Evolutionary conservation across 2,329 filamentous ascomycete species (phyloP), one percentile per base, ranked within the genome.

Genomic region (Colletotrichum sp.): DNA sequence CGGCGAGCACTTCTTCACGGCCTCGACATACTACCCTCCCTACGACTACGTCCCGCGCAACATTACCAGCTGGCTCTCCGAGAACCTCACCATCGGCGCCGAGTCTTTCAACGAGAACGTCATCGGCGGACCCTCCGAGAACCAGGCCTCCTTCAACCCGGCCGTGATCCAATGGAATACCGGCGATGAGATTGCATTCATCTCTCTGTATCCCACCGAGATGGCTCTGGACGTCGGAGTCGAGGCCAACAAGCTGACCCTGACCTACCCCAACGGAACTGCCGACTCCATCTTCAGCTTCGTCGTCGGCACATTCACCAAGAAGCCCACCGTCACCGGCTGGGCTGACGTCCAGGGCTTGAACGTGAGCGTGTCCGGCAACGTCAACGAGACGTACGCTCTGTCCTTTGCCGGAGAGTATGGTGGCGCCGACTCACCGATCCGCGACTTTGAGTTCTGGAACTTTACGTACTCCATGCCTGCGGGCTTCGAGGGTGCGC

Each of bases 91-190:
- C 11, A 91, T 93, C 74, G 91, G 91, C 47, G 89, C 88, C 0
- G 87, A 91, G 77, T 88, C 89, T 0, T 91, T 90, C 76, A 84
- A 88, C 15, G 87, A 92, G 79, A 87, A 84, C 55, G 85, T 86
- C 3, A 79, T 91, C 8, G 91, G 90, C 12, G 91, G 91, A 0
- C 87, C 88, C 7, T 84, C 86, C 2, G 84, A 84, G 65, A 89
- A 87, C 57, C 85, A 86, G 7, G 83, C 79, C 8, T 86, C 87
- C 0, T 93, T 91, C 80, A 91, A 89, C 72, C 91, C 91, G 0
- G 88, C 89, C 0, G 87, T 92, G 8, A 85, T 90, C 0, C 91
- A 93, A 77, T 93, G 91, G 91, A 78, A 83, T 18, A 84, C 84
- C 6, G 84, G 83, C 6, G 76, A 78, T 24, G 83, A 84, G 63